Evolutionary conservation across 2,329 filamentous ascomycete species (phyloP).

Genomic region (Helicocarpus griseus): DNA sequence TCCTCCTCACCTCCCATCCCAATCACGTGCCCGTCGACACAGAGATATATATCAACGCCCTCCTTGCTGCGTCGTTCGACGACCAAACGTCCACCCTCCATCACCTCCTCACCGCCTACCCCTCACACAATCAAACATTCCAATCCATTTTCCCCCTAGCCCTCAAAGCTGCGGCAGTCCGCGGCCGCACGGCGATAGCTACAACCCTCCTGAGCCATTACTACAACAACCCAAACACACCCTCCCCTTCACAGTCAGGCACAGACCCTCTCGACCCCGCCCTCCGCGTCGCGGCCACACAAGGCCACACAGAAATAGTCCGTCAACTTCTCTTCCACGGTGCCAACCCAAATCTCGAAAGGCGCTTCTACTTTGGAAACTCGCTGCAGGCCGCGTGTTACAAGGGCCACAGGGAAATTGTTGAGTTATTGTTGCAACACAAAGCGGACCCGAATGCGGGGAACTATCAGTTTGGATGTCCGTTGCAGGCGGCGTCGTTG

Average conservation of each 20-base stretch:
- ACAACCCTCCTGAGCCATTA: background rate
- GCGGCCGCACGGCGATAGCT: background rate
- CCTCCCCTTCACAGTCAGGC: background rate
- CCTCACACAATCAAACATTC: background rate
- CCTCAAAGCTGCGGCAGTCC: background rate
- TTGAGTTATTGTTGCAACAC: background rate
- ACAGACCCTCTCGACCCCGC: background rate
- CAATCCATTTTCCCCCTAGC: background rate
- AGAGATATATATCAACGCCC: background rate
- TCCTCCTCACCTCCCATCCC: background rate
- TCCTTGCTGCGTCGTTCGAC: background rate
- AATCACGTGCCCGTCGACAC: background rate
- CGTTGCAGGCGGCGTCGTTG: constrained; percentile 3
- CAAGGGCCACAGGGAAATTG: constrained; percentile 3
- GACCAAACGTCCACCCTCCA: background rate
- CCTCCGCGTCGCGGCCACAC: background rate
- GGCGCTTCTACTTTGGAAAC: background rate
- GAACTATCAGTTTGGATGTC: background rate
- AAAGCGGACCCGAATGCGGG: constrained; percentile 10
- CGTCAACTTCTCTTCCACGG: background rate
- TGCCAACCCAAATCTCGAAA: background rate
- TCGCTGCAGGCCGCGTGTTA: constrained; percentile 9
- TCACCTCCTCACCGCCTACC: background rate
- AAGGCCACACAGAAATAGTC: background rate
- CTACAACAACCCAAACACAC: background rate